Base-by-base conservation (phyloP, 2,329 filamentous ascomycete species). In the Calonectria fujianensis region DNA sequence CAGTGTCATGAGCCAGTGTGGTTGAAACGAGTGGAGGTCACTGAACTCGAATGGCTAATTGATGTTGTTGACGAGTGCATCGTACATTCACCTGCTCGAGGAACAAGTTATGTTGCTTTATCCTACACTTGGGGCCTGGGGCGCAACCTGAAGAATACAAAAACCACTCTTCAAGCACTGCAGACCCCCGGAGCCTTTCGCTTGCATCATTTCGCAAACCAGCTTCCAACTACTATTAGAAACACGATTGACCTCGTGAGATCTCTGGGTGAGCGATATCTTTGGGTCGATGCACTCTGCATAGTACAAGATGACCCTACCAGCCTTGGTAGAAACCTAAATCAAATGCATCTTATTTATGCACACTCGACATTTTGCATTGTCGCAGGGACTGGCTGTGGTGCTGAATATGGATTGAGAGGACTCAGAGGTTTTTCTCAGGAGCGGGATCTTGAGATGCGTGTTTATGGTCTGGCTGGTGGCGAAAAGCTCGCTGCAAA, bases 291-390 rank as follows among this genome's bases (percentile, higher is more conserved):
- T 29, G 70, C 74, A 16, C 29, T 75, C 5, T 75, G 72, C 27
- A 75, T 74, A 3, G 71, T 74, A 13, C 71, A 75, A 45, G 71
- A 75, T 6, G 71, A 75, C 8, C 45, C 63, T 6, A 48, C 27
- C 8, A 75, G 74, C 45, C 54, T 75, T 4, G 61, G 48, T 1
- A 45, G 57, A 2, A 75, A 75, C 20, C 50, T 75, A 24, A 75
- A 75, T n/a, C 74, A 75, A 3, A 75, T 75, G 74, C 74, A 74
- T 6, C 39, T 75, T 7, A 70, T 75, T 0, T 75, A 75, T 32
- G 74, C 74, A 1, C 74, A 75, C 16, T 70, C 74, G 4, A 52
- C 20, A 1, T 75, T 75, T 29, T 70, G 54, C 50, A 37, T 75
- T 24, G 71, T 75, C 67, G 74, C 71, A 6, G 61, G 71, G 0